Conservation (phyloP, 129 eudicot genomes). For the Pittosporum tobira region DNA sequence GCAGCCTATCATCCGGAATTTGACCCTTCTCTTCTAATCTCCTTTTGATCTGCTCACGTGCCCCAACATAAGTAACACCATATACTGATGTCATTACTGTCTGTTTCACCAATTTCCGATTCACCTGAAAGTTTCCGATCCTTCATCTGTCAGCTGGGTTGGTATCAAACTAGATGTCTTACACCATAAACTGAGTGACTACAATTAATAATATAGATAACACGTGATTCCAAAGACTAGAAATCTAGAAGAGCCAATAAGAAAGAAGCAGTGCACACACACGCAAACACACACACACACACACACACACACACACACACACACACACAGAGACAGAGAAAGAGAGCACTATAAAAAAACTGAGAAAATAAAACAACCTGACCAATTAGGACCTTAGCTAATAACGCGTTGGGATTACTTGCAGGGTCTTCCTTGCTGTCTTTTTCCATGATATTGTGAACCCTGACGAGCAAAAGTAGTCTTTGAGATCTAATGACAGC, state of each 20-base stretch:
- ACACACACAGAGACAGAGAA: too few species aligned
- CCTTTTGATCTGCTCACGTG: constrained; percentile 88
- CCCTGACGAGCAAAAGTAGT: constrained; percentile 35
- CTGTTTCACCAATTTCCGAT: constrained; percentile 84
- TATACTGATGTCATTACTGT: constrained; percentile 99
- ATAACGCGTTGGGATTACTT: constrained; percentile 51
- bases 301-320: too few species aligned
- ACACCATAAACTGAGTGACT: not conserved
- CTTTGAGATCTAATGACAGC: not conserved
- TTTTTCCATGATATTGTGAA: constrained; percentile 63
- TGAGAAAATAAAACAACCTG: constrained; percentile 47
- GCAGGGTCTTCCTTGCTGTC: constrained; percentile 80
- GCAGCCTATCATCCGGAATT: constrained; percentile 65
- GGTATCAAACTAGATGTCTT: not conserved
- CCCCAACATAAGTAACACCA: constrained; percentile 90
- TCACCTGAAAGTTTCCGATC: constrained; percentile 48
- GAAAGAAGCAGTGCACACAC: not conserved
- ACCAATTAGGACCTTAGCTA: constrained; percentile 66
- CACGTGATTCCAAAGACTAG: not conserved
- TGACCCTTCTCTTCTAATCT: constrained; percentile 79
- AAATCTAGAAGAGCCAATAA: not conserved
- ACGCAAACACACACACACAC: too few species aligned
- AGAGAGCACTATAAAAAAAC: not conserved
- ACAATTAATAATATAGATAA: not conserved
- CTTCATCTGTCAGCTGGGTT: constrained; percentile 4